Conservation (phyloP, 345 rosid genomes). For the Eucalyptus curtisii region DNA sequence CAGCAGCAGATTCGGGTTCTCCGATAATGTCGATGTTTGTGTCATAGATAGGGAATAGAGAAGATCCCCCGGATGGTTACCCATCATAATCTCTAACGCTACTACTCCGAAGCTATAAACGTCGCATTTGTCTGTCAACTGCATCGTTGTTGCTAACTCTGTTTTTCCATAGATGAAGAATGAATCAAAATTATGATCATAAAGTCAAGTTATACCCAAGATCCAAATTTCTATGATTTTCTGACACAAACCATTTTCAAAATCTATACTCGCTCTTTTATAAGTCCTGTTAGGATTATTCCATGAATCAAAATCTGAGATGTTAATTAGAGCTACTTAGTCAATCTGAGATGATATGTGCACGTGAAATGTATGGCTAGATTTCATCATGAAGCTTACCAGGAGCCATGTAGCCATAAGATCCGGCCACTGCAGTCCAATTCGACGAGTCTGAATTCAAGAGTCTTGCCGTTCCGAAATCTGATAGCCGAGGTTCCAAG, state of each 20-base stretch:
- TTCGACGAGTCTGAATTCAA: conserved; percentile 30
- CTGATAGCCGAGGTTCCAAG: conserved; percentile 41
- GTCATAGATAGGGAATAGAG: conserved; percentile 9
- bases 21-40: background rate
- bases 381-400: conserved; percentile 10
- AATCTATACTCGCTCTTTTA: no score
- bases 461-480: conserved; percentile 58
- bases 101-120: conserved; percentile 57
- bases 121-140: conserved; percentile 39
- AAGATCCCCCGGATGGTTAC: conserved; percentile 51
- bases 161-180: background rate
- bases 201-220: background rate
- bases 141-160: background rate
- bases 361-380: background rate
- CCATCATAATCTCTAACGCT: conserved; percentile 51
- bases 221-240: background rate
- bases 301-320: background rate
- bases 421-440: conserved; percentile 54
- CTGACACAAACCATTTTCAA: background rate
- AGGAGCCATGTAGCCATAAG: conserved; percentile 75
- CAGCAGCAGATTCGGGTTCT: conserved; percentile 4
- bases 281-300: background rate
- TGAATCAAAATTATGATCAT: background rate
- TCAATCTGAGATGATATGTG: background rate
- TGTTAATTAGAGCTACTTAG: background rate